Percentiles rank a stretch among this genome's conserved stretches.
Conservation (phyloP, 371 early-diverging fungal species). For the Mucor piriformis region DNA sequence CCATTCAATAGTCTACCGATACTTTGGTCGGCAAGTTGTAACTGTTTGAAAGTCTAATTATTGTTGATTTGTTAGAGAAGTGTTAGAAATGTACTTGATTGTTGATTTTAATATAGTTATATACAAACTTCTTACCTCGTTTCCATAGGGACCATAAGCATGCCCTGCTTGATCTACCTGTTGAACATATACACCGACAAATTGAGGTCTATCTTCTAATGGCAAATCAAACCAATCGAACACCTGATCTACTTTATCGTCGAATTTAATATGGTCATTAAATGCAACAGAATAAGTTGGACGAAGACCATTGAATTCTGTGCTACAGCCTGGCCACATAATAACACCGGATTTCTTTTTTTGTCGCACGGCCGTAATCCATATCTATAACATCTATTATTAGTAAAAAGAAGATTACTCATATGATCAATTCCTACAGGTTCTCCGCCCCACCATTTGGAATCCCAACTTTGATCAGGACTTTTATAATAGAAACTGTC, state of each 20-base stretch:
- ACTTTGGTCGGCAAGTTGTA: constrained; percentile 63
- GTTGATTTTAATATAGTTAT: neutral
- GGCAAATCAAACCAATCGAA: constrained; percentile 84
- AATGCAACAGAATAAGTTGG: constrained; percentile 75
- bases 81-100: neutral
- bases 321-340: constrained; percentile 92
- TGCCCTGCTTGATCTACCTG: constrained; percentile 89
- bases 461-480: constrained; percentile 59
- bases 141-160: constrained; percentile 74
- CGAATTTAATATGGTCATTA: constrained; percentile 48
- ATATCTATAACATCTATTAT: constrained; percentile 62
- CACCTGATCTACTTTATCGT: constrained; percentile 65
- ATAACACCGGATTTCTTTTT: constrained; percentile 69
- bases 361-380: constrained; percentile 85
- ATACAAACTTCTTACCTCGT: constrained; percentile 34
- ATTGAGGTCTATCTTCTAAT: constrained; percentile 67
- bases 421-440: constrained; percentile 57
- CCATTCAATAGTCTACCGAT: constrained; percentile 66
- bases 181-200: constrained; percentile 80
- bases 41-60: constrained; percentile 36
- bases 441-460: constrained; percentile 92
- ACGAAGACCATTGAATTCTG: constrained; percentile 33
- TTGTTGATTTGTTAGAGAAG: neutral
- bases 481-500: constrained; percentile 83
- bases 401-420: neutral